Percentiles rank a stretch among this genome's conserved stretches.
Evolutionary conservation across 2,329 filamentous ascomycete species (phyloP).

Genomic region (Nigrograna mackinnonii): DNA sequence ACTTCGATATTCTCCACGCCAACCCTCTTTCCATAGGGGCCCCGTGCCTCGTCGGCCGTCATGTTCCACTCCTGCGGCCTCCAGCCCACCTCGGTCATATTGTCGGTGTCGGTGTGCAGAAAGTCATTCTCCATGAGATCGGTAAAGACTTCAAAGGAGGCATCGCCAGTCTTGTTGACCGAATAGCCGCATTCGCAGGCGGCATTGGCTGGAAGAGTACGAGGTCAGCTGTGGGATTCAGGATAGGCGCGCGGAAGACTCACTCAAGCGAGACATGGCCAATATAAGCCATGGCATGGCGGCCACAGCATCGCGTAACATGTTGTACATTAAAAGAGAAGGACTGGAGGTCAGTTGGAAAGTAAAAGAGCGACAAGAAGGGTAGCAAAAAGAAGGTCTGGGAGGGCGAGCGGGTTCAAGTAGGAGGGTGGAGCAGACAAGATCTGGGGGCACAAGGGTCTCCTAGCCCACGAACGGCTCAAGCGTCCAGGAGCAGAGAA

Average conservation of each 20-base stretch:
- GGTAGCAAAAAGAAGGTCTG: background rate
- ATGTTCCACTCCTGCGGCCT: slow-evolving; percentile 68
- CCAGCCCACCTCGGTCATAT: slow-evolving; percentile 60
- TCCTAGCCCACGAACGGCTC: too few species aligned
- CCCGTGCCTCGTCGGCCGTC: slow-evolving; percentile 59
- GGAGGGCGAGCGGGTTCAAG: too few species aligned
- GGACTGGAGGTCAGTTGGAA: slow-evolving; percentile 4
- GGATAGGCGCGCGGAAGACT: slow-evolving; percentile 11
- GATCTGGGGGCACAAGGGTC: too few species aligned
- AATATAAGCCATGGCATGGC: slow-evolving; percentile 32
- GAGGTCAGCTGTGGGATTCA: background rate
- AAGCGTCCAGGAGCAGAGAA: too few species aligned
- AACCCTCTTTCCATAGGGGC: slow-evolving; percentile 69
- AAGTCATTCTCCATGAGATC: slow-evolving; percentile 76
- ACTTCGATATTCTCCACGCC: slow-evolving; percentile 59
- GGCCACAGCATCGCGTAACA: slow-evolving; percentile 18
- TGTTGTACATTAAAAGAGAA: slow-evolving; percentile 3
- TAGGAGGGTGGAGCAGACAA: too few species aligned
- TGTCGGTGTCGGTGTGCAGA: slow-evolving; percentile 55
- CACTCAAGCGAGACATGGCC: slow-evolving; percentile 33
- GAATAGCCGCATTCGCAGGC: slow-evolving; percentile 76
- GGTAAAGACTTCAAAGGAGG: slow-evolving; percentile 60
- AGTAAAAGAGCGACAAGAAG: slow-evolving; percentile 5
- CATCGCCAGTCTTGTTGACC: slow-evolving; percentile 50
- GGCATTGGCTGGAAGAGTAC: slow-evolving; percentile 37